phyloP scores from a whole-genome alignment of 2,329 filamentous ascomycete genomes.

The Trichoderma polysporum region DNA sequence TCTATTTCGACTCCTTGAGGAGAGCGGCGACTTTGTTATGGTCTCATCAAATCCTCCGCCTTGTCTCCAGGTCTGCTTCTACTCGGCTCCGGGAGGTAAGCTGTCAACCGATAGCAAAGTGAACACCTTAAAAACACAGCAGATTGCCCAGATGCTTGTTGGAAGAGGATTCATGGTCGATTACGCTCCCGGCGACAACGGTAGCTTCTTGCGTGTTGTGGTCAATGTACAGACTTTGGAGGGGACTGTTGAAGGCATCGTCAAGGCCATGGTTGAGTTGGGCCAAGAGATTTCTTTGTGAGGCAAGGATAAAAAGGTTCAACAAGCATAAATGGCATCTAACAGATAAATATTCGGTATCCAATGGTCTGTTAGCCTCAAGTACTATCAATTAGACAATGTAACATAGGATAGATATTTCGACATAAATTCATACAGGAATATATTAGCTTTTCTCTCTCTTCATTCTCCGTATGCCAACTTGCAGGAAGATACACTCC shows the following conservation, averaged over 20 bases:
- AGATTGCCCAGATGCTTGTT: conserved; percentile 50
- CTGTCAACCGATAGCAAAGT: conserved; percentile 42
- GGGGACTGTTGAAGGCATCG: conserved; percentile 53
- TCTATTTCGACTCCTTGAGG: conserved; percentile 60
- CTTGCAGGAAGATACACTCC: neutral
- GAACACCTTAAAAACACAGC: conserved; percentile 52
- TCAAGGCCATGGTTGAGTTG: conserved; percentile 53
- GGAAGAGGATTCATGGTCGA: conserved; percentile 59
- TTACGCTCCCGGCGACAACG: conserved; percentile 56
- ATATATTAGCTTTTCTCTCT: neutral
- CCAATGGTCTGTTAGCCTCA: neutral
- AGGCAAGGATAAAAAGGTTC: neutral
- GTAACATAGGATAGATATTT: neutral
- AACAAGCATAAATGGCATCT: neutral
- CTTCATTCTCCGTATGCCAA: neutral
- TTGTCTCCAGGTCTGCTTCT: conserved; percentile 94
- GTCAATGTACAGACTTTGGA: conserved; percentile 56
- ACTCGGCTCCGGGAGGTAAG: conserved; percentile 63
- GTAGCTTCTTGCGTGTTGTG: conserved; percentile 60
- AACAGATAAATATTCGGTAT: neutral
- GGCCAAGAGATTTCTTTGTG: conserved; percentile 31
- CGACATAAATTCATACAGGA: neutral
- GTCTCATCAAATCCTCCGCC: conserved; percentile 76
- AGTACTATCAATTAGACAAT: neutral
- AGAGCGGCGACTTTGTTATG: conserved; percentile 62